Base-by-base conservation (phyloP, 192 early-diverging fungal genomes). In the Phlyctochytrium planicorne region DNA sequence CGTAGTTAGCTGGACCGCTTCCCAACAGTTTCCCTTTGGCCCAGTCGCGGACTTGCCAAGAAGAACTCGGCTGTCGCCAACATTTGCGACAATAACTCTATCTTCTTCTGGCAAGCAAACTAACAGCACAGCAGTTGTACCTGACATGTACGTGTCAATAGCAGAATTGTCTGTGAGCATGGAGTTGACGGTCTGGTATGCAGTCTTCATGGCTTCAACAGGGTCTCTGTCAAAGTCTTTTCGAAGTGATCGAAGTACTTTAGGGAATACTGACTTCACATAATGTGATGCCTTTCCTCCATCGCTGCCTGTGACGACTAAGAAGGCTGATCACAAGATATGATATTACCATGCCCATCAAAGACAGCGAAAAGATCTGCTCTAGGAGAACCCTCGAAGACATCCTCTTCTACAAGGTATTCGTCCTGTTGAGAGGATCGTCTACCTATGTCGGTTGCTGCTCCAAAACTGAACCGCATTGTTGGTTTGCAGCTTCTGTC, bases 131-230 rank as follows among this genome's bases (percentile, higher is more conserved):
- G 75, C 83, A 2, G 83, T 85, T 1, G 83, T 71, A n/a, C 83
- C 83, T 12, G 76, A 73, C 74, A 85, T 77, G 73, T 82, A 85
- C 29, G 78, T 52, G 65, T 85, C 83, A 34, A 80, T 75, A 2
- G 64, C 63, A 34, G 56, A 53, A 55, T 76, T 75, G 20, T 73
- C 67, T 10, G 25, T 68, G n/a, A 82, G 37, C 24, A 23, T 37
- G 14, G 57, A 60, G 62, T 80, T 34, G 24, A 81, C 78, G 31
- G 57, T 70, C 4, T 17, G 52, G 50, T 74, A 83, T 2, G 67
- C 68, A 2, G 36, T 36, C 34, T 67, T 74, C n/a, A 83, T 34
- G 27, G 71, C 67, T 16, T 53, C 52, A 10, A 52, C 69, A 23
- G 82, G 76, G 24, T 79, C 74, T 4, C 47, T 24, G 30, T 59